Base-by-base conservation (phyloP, 1,139 yeast species). In the Schwanniomyces etchellsii region DNA sequence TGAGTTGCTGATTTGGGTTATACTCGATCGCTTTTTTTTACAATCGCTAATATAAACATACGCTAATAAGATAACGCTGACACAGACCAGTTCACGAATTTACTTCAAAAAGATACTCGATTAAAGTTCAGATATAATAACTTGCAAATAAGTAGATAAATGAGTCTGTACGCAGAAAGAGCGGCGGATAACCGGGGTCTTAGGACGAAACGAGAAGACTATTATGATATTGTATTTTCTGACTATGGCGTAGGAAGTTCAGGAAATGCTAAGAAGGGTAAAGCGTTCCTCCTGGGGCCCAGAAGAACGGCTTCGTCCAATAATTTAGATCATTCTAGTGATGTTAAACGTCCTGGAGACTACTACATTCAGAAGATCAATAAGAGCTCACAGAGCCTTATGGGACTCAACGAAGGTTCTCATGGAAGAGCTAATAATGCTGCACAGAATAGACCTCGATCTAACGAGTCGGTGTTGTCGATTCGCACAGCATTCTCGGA, bases 321-420 rank as follows among this genome's bases (percentile, higher is more conserved):
- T 22, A 49, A 58, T 14, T 43, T 57, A 21, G 37, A 48, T 12
- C 43, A 48, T 3, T 34, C 48, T n/a, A 44, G 37, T 26, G 64
- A 54, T 18, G 38, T 42, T n/a, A 64, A 63, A 37, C 44, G 72
- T 26, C 73, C 73, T 1, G 64, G 71, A 24, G 71, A 65, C 40
- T 64, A 63, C 42, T 66, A 55, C 38, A 54, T 63, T 26, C 58
- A 57, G 31, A 61, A 59, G 35, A 40, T 64, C 28, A 49, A 44
- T 29, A 38, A 38, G 21, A 38, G 40, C 20, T 35, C 41, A n/a
- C 17, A 33, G 13, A 38, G 38, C 24, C 27, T 43, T 21, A 15
- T 30, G 7, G n/a, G 12, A 20, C 26, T 11, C 18, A n/a, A n/a
- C n/a, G n/a, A n/a, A n/a, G n/a, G n/a, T n/a, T n/a, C n/a, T n/a